phyloP scores from a whole-genome alignment of 1,139 yeast genomes.

The Candida pseudoviswanathii region DNA sequence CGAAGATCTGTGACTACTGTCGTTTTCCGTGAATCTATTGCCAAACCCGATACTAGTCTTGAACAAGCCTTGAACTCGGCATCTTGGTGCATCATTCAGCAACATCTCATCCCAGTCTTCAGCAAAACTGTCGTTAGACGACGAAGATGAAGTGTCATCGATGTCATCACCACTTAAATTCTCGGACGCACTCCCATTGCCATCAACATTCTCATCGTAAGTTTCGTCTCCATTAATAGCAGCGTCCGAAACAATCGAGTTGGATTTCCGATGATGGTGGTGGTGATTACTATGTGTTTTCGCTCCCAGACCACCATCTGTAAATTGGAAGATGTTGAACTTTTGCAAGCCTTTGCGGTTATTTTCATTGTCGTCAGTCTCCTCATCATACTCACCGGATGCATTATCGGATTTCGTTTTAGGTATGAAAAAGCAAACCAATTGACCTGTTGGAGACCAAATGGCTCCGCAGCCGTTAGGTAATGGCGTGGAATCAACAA shows the following conservation, averaged over 20 bases:
- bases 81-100: constrained; percentile 46
- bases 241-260: constrained; percentile 16
- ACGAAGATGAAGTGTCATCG: constrained; percentile 17
- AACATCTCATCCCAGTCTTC: constrained; percentile 55
- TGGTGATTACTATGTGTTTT: constrained; percentile 20
- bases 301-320: constrained; percentile 41
- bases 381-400: constrained; percentile 22
- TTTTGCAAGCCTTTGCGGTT: constrained; percentile 29
- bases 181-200: constrained; percentile 8
- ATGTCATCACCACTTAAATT: constrained; percentile 21
- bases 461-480: constrained; percentile 94
- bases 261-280: constrained; percentile 16
- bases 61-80: constrained; percentile 48
- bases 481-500: constrained; percentile 79
- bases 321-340: constrained; percentile 39
- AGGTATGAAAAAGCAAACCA: constrained; percentile 82
- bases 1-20: constrained; percentile 23
- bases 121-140: constrained; percentile 51
- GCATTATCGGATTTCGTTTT: constrained; percentile 29
- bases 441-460: constrained; percentile 78
- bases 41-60: constrained; percentile 46
- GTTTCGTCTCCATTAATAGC: neutral
- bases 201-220: constrained; percentile 14
- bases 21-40: constrained; percentile 25
- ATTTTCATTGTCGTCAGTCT: constrained; percentile 14